phyloP scores from a whole-genome alignment of 169 alveolate genomes.

The Plasmodium berghei region DNA sequence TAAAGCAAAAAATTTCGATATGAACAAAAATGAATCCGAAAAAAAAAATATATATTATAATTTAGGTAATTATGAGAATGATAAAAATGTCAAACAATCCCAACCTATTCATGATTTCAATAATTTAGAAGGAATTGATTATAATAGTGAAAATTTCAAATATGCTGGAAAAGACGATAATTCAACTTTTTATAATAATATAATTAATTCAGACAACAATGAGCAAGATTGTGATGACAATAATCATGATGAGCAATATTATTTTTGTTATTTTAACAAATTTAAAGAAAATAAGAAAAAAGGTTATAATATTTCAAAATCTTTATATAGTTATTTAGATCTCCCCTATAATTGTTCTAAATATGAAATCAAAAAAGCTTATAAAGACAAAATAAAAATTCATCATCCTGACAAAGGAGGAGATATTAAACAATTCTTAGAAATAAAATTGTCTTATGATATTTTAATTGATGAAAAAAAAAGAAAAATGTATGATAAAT shows the following conservation, averaged over 20 bases:
- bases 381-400: conserved; percentile 65
- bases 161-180: neutral
- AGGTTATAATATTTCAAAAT: conserved; percentile 38
- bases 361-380: conserved; percentile 66
- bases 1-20: neutral
- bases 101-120: neutral
- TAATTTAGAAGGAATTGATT: neutral
- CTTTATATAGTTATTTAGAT: conserved; percentile 46
- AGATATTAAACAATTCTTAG: conserved; percentile 38
- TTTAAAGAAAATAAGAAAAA: conserved; percentile 9
- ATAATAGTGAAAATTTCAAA: no score
- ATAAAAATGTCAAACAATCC: neutral
- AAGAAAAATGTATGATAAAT: conserved; percentile 71
- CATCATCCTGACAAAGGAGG: conserved; percentile 76
- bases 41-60: neutral
- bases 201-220: neutral
- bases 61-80: neutral
- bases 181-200: neutral
- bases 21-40: neutral
- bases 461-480: conserved; percentile 58
- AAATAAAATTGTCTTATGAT: conserved; percentile 65
- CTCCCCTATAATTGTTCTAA: conserved; percentile 45
- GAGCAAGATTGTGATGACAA: conserved; percentile 14
- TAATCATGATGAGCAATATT: neutral
- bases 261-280: neutral